These are phyloP conservation scores for Fusarium sp. DNA, from an alignment of 2,329 filamentous ascomycete species.

Conservation along the genomic window DNA sequence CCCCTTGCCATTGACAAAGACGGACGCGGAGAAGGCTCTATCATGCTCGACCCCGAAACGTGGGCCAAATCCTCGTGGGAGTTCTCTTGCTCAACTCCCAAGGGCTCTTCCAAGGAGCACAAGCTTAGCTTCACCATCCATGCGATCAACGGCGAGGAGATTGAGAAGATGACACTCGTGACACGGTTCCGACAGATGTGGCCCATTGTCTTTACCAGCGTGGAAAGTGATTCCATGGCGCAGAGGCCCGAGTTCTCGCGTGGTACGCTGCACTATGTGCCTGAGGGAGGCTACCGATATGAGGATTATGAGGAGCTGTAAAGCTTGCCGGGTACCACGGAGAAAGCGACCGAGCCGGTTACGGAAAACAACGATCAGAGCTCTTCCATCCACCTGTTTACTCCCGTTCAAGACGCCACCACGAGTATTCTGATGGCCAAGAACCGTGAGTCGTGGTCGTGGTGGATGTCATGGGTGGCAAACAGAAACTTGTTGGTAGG, in stretches of 20 bases:
- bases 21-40: background rate
- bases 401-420: background rate
- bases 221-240: background rate
- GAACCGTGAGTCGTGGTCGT: no score
- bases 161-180: background rate
- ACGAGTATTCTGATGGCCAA: background rate
- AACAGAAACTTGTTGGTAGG: background rate
- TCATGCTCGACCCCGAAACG: background rate
- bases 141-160: background rate
- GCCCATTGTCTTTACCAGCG: slow-evolving; percentile 4
- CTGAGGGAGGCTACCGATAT: background rate
- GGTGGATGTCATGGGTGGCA: no score
- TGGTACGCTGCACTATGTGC: background rate
- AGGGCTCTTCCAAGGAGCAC: slow-evolving; percentile 3
- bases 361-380: background rate
- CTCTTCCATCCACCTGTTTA: background rate
- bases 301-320: background rate
- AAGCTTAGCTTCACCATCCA: slow-evolving; percentile 1
- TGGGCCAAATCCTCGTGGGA: background rate
- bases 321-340: background rate
- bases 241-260: background rate
- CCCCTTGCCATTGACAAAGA: background rate
- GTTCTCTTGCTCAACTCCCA: background rate
- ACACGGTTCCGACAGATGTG: background rate
- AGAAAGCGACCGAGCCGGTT: background rate